A percentile compares a stretch with the other conserved stretches of the same genome.
Conservation (phyloP, 192 early-diverging fungal genomes). For the Geranomyces michiganensis region DNA sequence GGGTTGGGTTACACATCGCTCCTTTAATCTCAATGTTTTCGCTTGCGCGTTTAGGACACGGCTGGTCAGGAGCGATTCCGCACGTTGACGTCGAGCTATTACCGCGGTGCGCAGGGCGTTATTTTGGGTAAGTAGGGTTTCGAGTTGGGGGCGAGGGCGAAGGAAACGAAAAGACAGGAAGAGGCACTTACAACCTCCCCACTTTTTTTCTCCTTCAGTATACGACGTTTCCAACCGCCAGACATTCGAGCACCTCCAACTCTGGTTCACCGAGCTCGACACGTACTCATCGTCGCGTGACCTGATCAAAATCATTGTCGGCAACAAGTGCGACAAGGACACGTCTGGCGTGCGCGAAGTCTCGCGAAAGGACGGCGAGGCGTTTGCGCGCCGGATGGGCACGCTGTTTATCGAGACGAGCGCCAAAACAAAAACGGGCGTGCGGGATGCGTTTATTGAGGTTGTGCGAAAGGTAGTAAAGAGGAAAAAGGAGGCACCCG, state of each 20-base stretch:
- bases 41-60: conserved; percentile 95
- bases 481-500: no score
- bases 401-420: conserved; percentile 96
- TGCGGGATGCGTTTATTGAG: conserved; percentile 93
- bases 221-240: conserved; percentile 96
- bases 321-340: conserved; percentile 98
- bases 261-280: conserved; percentile 95
- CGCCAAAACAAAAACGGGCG: conserved; percentile 91
- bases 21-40: no score
- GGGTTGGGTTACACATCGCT: no score
- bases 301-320: conserved; percentile 96
- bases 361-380: conserved; percentile 82
- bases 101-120: conserved; percentile 96
- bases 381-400: conserved; percentile 85
- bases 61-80: conserved; percentile 99
- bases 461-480: conserved; percentile 82
- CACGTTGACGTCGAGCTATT: conserved; percentile 96
- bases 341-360: conserved; percentile 66
- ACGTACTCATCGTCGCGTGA: conserved; percentile 86
- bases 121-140: conserved; percentile 71
- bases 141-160: not conserved
- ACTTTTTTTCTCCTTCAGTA: conserved; percentile 53
- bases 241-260: conserved; percentile 88
- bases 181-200: not conserved
- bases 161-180: not conserved